phyloP scores from a whole-genome alignment of 2,329 filamentous ascomycete species.

The Dothiorella sarmentorum region DNA sequence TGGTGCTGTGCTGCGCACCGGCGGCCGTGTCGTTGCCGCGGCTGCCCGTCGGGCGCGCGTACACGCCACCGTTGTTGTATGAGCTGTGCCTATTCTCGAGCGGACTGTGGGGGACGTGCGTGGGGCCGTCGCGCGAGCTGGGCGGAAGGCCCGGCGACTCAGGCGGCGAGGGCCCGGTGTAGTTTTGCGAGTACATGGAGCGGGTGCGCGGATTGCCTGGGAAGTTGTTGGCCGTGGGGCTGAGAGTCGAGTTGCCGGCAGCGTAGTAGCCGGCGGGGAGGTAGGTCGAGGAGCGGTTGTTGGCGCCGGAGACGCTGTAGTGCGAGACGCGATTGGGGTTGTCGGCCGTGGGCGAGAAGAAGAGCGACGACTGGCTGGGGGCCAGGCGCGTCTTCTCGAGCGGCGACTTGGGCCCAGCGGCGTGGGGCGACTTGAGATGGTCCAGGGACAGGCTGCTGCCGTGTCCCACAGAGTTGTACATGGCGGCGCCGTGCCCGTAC shows the following conservation, averaged over 20 bases:
- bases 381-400: conserved; percentile 27
- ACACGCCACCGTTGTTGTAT: neutral
- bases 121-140: conserved; percentile 9
- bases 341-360: conserved; percentile 87
- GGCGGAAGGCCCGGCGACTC: conserved; percentile 13
- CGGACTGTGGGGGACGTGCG: conserved; percentile 6
- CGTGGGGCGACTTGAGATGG: conserved; percentile 38
- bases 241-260: conserved; percentile 48
- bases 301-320: conserved; percentile 14
- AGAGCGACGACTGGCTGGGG: conserved; percentile 57
- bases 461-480: conserved; percentile 23
- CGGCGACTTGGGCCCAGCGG: conserved; percentile 28
- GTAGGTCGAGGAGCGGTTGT: conserved; percentile 71
- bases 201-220: conserved; percentile 14
- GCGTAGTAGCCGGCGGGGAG: conserved; percentile 91
- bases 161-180: conserved; percentile 6
- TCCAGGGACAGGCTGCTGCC: conserved; percentile 57
- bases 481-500: conserved; percentile 33
- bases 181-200: conserved; percentile 6
- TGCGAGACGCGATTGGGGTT: conserved; percentile 20
- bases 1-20: conserved; percentile 50
- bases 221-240: neutral
- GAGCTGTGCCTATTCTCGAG: neutral
- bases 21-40: conserved; percentile 5
- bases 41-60: neutral